Conservation (phyloP, 2,329 filamentous ascomycete genomes). For the Delphinella strobiligena region DNA sequence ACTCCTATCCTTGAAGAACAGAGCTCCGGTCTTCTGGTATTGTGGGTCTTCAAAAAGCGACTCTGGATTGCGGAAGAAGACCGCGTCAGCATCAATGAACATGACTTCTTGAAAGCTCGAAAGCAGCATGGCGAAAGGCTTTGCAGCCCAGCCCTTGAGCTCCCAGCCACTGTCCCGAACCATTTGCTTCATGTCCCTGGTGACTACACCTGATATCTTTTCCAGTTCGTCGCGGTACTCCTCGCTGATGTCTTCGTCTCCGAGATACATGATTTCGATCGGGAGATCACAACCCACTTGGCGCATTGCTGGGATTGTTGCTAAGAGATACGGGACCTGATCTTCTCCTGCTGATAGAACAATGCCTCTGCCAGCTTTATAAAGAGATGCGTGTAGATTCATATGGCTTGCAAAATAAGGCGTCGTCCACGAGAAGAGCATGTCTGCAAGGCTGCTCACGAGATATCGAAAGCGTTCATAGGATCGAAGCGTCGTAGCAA, state of each 20-base stretch:
- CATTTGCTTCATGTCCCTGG: constrained; percentile 33
- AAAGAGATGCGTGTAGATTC: constrained; percentile 29
- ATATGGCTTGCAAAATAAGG: constrained; percentile 34
- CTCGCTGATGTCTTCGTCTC: constrained; percentile 31
- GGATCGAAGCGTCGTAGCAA: constrained; percentile 25
- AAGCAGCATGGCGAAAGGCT: constrained; percentile 34
- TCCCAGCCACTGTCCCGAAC: constrained; percentile 33
- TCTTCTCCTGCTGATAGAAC: constrained; percentile 33
- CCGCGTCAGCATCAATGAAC: constrained; percentile 34
- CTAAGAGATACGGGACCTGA: constrained; percentile 31
- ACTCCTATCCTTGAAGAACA: constrained; percentile 36
- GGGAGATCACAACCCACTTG: constrained; percentile 25
- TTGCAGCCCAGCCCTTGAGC: constrained; percentile 33
- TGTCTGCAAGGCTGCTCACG: constrained; percentile 24
- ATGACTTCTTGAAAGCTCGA: constrained; percentile 36
- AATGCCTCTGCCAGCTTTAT: constrained; percentile 29
- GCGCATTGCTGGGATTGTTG: constrained; percentile 28
- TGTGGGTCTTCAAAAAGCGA: constrained; percentile 29
- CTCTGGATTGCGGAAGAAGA: constrained; percentile 32
- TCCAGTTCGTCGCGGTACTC: constrained; percentile 30
- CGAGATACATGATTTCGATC: constrained; percentile 30
- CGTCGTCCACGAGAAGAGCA: constrained; percentile 28
- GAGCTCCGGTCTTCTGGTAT: constrained; percentile 29
- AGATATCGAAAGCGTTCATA: constrained; percentile 32
- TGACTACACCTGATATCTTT: constrained; percentile 29